Conservation (phyloP, 768 basidiomycete genomes). For the Dioszegia hungarica region DNA sequence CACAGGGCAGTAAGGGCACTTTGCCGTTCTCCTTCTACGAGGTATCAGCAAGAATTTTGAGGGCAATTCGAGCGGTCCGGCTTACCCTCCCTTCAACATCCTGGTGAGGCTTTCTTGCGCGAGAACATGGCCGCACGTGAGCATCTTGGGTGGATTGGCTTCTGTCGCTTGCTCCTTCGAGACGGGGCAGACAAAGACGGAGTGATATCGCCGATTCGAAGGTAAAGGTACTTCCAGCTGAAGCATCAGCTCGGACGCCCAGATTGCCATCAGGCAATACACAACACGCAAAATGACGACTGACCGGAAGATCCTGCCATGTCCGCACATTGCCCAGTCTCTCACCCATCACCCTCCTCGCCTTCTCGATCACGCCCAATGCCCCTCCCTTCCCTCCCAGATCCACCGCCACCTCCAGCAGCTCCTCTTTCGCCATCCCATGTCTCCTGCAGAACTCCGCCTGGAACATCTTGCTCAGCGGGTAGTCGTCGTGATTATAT, state of each 20-base stretch:
- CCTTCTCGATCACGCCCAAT: slow-evolving; percentile 86
- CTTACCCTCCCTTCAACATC: slow-evolving; percentile 81
- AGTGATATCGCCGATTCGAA: slow-evolving; percentile 85
- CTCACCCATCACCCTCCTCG: slow-evolving; percentile 86
- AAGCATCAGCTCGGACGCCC: neutral
- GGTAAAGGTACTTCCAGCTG: slow-evolving; percentile 92
- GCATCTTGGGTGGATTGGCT: slow-evolving; percentile 95
- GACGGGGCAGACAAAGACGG: slow-evolving; percentile 94
- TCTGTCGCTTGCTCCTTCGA: slow-evolving; percentile 95
- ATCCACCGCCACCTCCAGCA: slow-evolving; percentile 81
- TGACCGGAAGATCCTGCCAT: slow-evolving; percentile 79
- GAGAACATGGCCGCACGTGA: slow-evolving; percentile 91
- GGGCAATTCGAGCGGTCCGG: slow-evolving; percentile 26
- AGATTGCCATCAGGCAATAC: no score
- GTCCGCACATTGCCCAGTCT: slow-evolving; percentile 89
- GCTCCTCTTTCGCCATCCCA: slow-evolving; percentile 83
- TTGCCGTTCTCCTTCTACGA: slow-evolving; percentile 65
- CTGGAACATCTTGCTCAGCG: slow-evolving; percentile 72
- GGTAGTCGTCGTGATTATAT: slow-evolving; percentile 3
- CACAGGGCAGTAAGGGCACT: slow-evolving; percentile 91
- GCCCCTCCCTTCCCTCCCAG: slow-evolving; percentile 83
- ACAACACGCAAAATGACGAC: no score
- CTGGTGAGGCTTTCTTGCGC: slow-evolving; percentile 86
- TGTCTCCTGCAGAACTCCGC: slow-evolving; percentile 82
- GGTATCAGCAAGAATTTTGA: neutral